These are phyloP conservation scores for Globisporangium iwayamae DNA, from an alignment of 352 stramenopile species.

Conservation along the genomic window DNA sequence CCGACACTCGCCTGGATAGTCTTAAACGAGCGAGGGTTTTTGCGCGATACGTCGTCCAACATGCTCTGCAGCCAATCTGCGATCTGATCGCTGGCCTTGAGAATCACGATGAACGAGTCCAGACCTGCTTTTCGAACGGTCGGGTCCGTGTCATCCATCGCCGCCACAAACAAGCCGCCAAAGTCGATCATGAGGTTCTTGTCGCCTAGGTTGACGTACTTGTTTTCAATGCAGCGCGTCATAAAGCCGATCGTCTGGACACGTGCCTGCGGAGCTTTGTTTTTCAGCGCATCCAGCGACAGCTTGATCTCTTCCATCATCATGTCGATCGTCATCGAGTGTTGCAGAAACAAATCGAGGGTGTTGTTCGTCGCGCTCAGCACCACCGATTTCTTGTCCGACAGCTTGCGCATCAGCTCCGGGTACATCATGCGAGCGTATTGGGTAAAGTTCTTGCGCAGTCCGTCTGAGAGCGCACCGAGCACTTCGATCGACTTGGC, in stretches of 20 bases:
- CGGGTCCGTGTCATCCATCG: slow-evolving; percentile 75
- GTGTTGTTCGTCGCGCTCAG: slow-evolving; percentile 82
- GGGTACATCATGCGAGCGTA: slow-evolving; percentile 75
- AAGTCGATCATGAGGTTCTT: slow-evolving; percentile 63
- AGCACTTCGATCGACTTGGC: slow-evolving; percentile 84
- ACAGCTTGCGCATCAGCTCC: slow-evolving; percentile 79
- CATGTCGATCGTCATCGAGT: slow-evolving; percentile 82
- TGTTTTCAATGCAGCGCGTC: slow-evolving; percentile 65
- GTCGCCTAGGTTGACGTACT: slow-evolving; percentile 57
- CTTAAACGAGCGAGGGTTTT: slow-evolving; percentile 73
- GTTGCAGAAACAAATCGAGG: slow-evolving; percentile 75
- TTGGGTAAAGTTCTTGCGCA: slow-evolving; percentile 79
- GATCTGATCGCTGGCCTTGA: slow-evolving; percentile 50
- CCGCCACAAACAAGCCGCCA: slow-evolving; percentile 50
- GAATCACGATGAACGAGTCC: slow-evolving; percentile 55
- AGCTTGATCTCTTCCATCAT: slow-evolving; percentile 86
- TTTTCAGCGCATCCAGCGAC: slow-evolving; percentile 66
- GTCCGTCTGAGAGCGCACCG: slow-evolving; percentile 67
- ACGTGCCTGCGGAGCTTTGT: slow-evolving; percentile 75
- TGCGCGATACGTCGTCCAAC: slow-evolving; percentile 61
- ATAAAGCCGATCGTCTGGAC: slow-evolving; percentile 77
- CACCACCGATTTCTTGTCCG: slow-evolving; percentile 85
- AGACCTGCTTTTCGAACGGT: slow-evolving; percentile 76
- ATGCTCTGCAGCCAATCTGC: slow-evolving; percentile 50
- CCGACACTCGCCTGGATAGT: slow-evolving; percentile 54